Percentiles rank a stretch among this genome's conserved stretches.
phyloP scores from a whole-genome alignment of 345 rosid species.

The Erodium maritimum region DNA sequence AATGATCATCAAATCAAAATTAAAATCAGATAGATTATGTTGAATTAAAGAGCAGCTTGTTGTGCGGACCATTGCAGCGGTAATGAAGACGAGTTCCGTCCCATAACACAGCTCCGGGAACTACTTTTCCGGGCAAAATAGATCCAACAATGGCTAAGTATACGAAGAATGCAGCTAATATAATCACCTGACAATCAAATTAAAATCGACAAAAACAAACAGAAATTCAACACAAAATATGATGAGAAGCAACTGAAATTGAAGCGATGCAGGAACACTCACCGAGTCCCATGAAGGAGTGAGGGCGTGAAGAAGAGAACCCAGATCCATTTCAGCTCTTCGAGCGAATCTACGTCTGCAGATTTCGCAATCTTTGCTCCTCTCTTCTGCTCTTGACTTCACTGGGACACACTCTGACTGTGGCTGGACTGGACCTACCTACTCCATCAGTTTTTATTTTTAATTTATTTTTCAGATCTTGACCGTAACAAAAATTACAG shows the following conservation, averaged over 20 bases:
- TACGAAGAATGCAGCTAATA: conserved; percentile 37
- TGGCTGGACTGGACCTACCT: too few relatives aligned
- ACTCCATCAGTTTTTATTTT: too few relatives aligned
- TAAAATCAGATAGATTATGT: not conserved
- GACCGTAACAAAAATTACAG: too few relatives aligned
- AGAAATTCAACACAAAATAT: not conserved
- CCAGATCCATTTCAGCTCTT: conserved; percentile 40
- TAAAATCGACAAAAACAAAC: not conserved
- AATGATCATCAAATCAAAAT: not conserved
- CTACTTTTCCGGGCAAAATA: conserved; percentile 50
- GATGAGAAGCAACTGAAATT: not conserved
- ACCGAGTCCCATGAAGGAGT: conserved; percentile 55
- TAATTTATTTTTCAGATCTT: too few relatives aligned
- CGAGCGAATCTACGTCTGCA: too few relatives aligned
- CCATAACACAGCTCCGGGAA: conserved; percentile 45
- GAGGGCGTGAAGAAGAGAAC: conserved; percentile 22
- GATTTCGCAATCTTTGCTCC: not conserved
- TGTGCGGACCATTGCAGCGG: conserved; percentile 57
- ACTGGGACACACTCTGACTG: too few relatives aligned
- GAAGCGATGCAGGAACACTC: conserved; percentile 6
- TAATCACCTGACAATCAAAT: conserved; percentile 25
- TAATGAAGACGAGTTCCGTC: conserved; percentile 65
- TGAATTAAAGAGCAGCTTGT: not conserved
- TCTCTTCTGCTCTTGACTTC: too few relatives aligned
- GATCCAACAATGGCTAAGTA: conserved; percentile 64